Percentiles rank a stretch among this genome's conserved stretches.
These are phyloP conservation scores for Tremellales sp. DNA, from an alignment of 1,284 basidiomycete species.

Conservation along the genomic window DNA sequence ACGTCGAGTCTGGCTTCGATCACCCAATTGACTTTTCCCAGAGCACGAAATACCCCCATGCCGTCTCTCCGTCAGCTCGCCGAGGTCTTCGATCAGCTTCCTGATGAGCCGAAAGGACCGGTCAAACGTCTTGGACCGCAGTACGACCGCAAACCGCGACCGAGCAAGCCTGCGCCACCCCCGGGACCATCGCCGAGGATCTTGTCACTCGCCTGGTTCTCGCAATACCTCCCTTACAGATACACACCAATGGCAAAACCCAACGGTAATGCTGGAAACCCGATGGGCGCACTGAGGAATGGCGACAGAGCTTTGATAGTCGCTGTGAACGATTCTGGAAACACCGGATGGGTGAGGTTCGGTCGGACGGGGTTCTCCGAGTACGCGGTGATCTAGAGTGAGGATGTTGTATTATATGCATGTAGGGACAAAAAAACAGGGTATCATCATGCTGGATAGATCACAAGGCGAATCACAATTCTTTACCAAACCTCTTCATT, in stretches of 20 bases:
- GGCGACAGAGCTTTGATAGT: constrained; percentile 82
- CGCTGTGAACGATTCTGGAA: constrained; percentile 85
- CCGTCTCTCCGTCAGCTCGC: constrained; percentile 39
- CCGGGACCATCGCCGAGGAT: not conserved
- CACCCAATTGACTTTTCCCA: constrained; percentile 8
- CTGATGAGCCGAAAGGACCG: constrained; percentile 35
- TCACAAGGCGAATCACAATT: not conserved
- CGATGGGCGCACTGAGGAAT: constrained; percentile 72
- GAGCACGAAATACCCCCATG: constrained; percentile 40
- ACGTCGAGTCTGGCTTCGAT: constrained; percentile 1
- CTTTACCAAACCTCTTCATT: constrained; percentile 45
- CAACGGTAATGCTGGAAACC: constrained; percentile 52
- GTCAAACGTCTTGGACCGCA: constrained; percentile 43
- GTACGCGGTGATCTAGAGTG: constrained; percentile 59
- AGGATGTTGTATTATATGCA: not conserved
- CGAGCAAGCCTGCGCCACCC: constrained; percentile 9
- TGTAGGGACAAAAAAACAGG: not conserved
- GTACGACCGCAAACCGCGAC: constrained; percentile 21
- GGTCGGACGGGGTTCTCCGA: constrained; percentile 80
- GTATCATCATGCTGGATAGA: constrained; percentile 4
- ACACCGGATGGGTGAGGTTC: constrained; percentile 83
- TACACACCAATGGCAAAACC: not conserved
- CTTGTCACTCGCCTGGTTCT: not conserved
- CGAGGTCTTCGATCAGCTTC: constrained; percentile 38
- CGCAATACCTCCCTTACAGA: not conserved